Evolutionary conservation across 352 stramenopile species (phyloP), one percentile per base, ranked within the genome.

Genomic region (Saprolegnia parasitica): DNA sequence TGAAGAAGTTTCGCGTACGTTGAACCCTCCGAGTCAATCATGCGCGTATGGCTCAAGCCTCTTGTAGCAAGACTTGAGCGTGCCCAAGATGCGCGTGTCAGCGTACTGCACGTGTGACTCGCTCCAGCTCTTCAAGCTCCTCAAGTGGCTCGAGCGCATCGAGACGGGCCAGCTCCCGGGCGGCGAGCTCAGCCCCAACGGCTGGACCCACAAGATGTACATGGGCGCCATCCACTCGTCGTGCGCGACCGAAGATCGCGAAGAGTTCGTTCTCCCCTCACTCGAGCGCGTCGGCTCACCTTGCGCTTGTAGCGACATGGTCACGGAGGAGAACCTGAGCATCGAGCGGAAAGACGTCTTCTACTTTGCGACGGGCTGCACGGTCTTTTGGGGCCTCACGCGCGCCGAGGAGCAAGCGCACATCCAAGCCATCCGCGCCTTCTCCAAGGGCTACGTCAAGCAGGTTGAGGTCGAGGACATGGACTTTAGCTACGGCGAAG

Each of bases 391-490:
- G 91, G 90, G 90, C 3, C 81, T 96, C 29, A 86, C 80, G 15
- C 76, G 78, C n/a, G 79, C 80, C 2, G 88, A 96, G 37, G 87
- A 96, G 70, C 78, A 95, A 68, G 77, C 77, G 4, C 80, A 96
- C 71, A 54, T 96, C 46, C 73, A 79, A 9, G 78, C 86, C 35
- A 67, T 95, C 10, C 68, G 40, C 11, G 71, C 76, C 18, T 93
- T 90, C 61, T 88, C 83, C 1, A 77, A 87, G 26, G 83, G 85
- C 0, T 80, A 78, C 0, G 78, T 95, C 39, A 88, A 93, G 66
- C 86, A 95, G 62, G 81, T 89, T 6, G 90, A 96, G 64, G 81
- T 90, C 32, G 88, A 96, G 72, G 87, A 96, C 76, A 95, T 95
- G 86, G 85, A 93, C 72, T 96, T 91, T 74, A 89, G 74, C 10